Evolutionary conservation across 2,329 filamentous ascomycete species (phyloP).

Genomic region (Teratosphaeria gauchensis): DNA sequence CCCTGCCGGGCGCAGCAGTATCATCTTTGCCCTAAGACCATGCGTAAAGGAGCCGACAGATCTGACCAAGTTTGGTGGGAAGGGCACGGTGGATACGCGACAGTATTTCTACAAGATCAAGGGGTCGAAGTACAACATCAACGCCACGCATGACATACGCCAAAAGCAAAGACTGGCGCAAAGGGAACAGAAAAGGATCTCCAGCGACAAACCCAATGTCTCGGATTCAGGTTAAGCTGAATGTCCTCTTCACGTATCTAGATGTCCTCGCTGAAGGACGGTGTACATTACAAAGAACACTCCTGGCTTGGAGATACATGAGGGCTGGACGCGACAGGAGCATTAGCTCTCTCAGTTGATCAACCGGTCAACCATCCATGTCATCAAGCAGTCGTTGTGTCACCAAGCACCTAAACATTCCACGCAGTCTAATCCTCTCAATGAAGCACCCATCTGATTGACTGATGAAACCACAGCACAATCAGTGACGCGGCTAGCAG

Average conservation of each 20-base stretch:
- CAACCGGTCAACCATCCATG: too few relatives aligned
- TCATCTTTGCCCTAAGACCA: slow-evolving; percentile 20
- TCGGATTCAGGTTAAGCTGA: neutral
- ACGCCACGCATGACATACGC: slow-evolving; percentile 7
- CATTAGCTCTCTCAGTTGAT: too few relatives aligned
- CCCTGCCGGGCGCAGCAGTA: slow-evolving; percentile 15
- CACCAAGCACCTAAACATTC: too few relatives aligned
- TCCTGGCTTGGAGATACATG: too few relatives aligned
- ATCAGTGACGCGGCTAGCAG: too few relatives aligned
- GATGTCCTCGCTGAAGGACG: too few relatives aligned
- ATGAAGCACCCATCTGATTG: too few relatives aligned
- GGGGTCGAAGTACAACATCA: slow-evolving; percentile 12
- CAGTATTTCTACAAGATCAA: slow-evolving; percentile 15
- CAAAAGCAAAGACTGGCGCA: slow-evolving; percentile 2
- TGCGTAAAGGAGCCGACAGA: slow-evolving; percentile 14
- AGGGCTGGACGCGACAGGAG: too few relatives aligned
- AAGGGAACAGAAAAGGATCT: neutral
- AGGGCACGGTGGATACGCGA: slow-evolving; percentile 10
- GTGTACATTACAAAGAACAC: too few relatives aligned
- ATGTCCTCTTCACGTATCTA: neutral
- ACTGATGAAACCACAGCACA: too few relatives aligned
- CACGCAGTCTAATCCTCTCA: too few relatives aligned
- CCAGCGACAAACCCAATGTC: neutral
- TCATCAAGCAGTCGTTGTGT: too few relatives aligned
- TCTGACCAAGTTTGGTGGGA: slow-evolving; percentile 14